Evolutionary conservation across 805 yeast species (phyloP).

Genomic region (Metschnikowia matae): DNA sequence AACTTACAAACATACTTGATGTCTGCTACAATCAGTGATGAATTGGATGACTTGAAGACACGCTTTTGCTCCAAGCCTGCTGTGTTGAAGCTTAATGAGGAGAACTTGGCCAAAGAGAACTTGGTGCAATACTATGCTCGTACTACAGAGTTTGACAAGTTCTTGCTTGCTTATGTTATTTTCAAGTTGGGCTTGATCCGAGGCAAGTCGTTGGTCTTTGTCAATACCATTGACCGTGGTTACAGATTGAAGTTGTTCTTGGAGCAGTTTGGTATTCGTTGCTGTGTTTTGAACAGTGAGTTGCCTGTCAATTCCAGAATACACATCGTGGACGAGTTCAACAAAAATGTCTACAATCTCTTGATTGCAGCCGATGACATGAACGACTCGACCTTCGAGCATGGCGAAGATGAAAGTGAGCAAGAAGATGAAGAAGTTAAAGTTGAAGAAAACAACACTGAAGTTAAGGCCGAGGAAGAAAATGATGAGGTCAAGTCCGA

Average conservation of each 20-base stretch:
- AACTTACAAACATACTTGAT: conserved; percentile 84
- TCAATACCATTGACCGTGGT: conserved; percentile 92
- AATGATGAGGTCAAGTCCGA: conserved; percentile 2
- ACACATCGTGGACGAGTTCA: conserved; percentile 93
- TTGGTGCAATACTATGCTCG: conserved; percentile 83
- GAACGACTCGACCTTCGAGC: conserved; percentile 49
- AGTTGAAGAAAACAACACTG: neutral
- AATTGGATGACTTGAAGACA: conserved; percentile 68
- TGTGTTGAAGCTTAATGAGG: conserved; percentile 68
- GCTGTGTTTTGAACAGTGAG: conserved; percentile 88
- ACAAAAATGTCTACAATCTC: conserved; percentile 79
- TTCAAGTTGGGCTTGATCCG: conserved; percentile 82
- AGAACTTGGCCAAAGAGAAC: conserved; percentile 48
- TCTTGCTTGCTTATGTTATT: conserved; percentile 83
- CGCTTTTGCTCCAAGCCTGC: conserved; percentile 84
- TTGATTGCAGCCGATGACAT: conserved; percentile 95
- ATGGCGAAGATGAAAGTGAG: conserved; percentile 46
- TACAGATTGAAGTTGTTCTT: conserved; percentile 85
- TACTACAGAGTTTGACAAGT: conserved; percentile 87
- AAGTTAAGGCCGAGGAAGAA: neutral
- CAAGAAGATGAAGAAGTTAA: conserved; percentile 23
- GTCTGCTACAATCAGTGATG: conserved; percentile 94
- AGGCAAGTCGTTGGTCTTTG: conserved; percentile 89
- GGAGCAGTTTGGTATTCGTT: conserved; percentile 89
- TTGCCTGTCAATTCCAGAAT: conserved; percentile 88